Conservation (phyloP, 495 filamentous ascomycete genomes). For the Rhypophila decipiens region DNA sequence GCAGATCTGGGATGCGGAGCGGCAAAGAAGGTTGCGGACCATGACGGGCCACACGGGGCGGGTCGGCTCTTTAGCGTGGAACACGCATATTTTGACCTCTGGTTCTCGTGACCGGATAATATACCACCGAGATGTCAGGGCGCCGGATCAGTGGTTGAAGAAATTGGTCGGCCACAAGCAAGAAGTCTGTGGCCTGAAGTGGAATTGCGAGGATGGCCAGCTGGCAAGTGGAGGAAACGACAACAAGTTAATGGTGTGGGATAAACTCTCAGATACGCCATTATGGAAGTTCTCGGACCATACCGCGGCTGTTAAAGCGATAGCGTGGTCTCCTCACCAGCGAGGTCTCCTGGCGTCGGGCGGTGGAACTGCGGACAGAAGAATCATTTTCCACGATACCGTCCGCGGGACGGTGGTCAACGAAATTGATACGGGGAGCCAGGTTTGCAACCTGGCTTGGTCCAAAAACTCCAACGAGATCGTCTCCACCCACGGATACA, state of each 20-base stretch:
- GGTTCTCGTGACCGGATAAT: slow-evolving; percentile 91
- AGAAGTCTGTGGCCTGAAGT: slow-evolving; percentile 95
- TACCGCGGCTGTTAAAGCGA: slow-evolving; percentile 92
- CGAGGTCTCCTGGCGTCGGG: slow-evolving; percentile 89
- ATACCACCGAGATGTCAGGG: slow-evolving; percentile 89
- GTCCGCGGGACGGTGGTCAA: slow-evolving; percentile 67
- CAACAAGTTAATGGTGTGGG: slow-evolving; percentile 98
- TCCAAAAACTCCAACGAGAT: slow-evolving; percentile 93
- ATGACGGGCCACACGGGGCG: slow-evolving; percentile 95
- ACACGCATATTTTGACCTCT: slow-evolving; percentile 93
- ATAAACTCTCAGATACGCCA: slow-evolving; percentile 80
- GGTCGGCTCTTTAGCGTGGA: slow-evolving; percentile 91
- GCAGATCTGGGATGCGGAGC: slow-evolving; percentile 94
- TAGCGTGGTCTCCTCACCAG: slow-evolving; percentile 98
- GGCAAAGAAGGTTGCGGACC: slow-evolving; percentile 74
- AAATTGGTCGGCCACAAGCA: slow-evolving; percentile 93
- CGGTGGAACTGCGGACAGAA: slow-evolving; percentile 88
- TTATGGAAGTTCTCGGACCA: slow-evolving; percentile 90
- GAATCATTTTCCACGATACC: slow-evolving; percentile 98
- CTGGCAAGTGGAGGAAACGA: slow-evolving; percentile 96
- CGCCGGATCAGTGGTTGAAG: slow-evolving; percentile 81
- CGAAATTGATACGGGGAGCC: slow-evolving; percentile 89
- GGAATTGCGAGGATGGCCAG: slow-evolving; percentile 93
- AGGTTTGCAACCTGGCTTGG: slow-evolving; percentile 97
- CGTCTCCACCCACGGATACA: slow-evolving; percentile 95